These are phyloP conservation scores for Caulochytrium protostelioides DNA, from an alignment of 371 early-diverging fungal genomes.

Conservation along the genomic window DNA sequence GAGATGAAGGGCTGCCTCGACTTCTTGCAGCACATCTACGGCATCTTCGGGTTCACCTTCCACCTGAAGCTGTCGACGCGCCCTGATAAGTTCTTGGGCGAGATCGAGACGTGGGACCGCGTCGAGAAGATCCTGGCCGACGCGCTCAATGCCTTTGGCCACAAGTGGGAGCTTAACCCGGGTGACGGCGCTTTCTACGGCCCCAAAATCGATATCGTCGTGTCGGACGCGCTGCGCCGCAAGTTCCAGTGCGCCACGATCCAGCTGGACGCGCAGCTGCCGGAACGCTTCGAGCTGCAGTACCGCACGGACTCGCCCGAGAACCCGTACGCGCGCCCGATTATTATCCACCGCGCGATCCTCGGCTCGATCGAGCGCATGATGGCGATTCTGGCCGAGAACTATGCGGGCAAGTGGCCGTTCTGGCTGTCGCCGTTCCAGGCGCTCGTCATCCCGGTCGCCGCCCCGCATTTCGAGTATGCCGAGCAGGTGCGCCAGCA, in stretches of 20 bases:
- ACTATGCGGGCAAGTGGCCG: constrained; percentile 90
- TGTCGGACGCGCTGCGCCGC: constrained; percentile 83
- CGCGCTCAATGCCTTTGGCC: constrained; percentile 54
- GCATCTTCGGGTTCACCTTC: constrained; percentile 62
- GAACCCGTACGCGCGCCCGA: constrained; percentile 53
- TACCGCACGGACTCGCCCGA: constrained; percentile 41
- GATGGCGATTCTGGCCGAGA: constrained; percentile 93
- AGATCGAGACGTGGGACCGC: constrained; percentile 68
- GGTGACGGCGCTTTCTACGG: constrained; percentile 99
- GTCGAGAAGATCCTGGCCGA: constrained; percentile 65
- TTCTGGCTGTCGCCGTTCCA: constrained; percentile 98
- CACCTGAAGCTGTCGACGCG: constrained; percentile 83
- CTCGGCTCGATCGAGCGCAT: constrained; percentile 96
- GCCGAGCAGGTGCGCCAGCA: constrained; percentile 22
- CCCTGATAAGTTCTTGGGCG: constrained; percentile 91
- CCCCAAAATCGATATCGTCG: constrained; percentile 98
- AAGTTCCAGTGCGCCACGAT: constrained; percentile 96
- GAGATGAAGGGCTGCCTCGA: constrained; percentile 68
- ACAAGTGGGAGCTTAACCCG: constrained; percentile 74
- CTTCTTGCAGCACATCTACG: constrained; percentile 74
- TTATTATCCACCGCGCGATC: constrained; percentile 98
- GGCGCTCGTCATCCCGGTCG: constrained; percentile 60
- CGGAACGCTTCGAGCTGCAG: constrained; percentile 73
- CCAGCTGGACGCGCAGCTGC: constrained; percentile 96
- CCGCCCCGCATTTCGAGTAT: constrained; percentile 10